Evolutionary conservation across 805 yeast genomes (phyloP).

Genomic region (Wickerhamiella parazyma): DNA sequence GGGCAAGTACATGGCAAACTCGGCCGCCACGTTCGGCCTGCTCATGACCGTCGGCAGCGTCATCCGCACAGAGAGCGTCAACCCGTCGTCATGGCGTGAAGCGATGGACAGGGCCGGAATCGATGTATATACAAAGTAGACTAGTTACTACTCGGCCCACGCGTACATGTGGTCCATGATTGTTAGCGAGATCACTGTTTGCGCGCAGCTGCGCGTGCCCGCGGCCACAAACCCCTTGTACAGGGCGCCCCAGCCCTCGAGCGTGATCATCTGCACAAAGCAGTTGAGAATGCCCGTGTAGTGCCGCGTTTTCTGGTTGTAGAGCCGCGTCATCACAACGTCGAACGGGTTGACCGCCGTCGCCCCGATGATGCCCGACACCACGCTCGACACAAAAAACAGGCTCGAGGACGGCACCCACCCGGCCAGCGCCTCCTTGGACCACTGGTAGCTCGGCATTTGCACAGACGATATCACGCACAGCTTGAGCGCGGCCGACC

Average conservation of each 20-base stretch:
- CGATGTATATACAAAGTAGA: neutral
- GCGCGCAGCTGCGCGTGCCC: constrained; percentile 83
- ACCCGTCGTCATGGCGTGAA: constrained; percentile 4
- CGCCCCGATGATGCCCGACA: constrained; percentile 85
- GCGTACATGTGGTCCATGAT: constrained; percentile 94
- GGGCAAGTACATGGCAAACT: constrained; percentile 92
- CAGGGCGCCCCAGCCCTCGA: constrained; percentile 74
- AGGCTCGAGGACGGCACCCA: constrained; percentile 45
- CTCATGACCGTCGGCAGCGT: constrained; percentile 93
- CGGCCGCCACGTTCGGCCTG: constrained; percentile 92
- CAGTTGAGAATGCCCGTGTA: constrained; percentile 86
- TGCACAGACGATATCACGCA: constrained; percentile 93
- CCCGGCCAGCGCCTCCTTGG: constrained; percentile 48
- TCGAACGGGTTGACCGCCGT: constrained; percentile 97
- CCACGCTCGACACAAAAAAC: constrained; percentile 59
- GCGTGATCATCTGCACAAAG: constrained; percentile 59
- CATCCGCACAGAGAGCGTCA: constrained; percentile 25
- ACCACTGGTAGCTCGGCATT: constrained; percentile 73
- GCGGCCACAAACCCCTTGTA: constrained; percentile 96
- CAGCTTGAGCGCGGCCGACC: constrained; percentile 83
- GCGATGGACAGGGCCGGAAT: constrained; percentile 1
- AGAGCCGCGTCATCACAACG: constrained; percentile 84
- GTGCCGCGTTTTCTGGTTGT: constrained; percentile 80
- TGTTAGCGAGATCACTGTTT: constrained; percentile 70
- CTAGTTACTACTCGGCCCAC: constrained; percentile 26